Percentiles rank a stretch among this genome's conserved stretches.
These are phyloP conservation scores for Pythium vanterpoolii DNA, from an alignment of 352 stramenopile species.

Conservation along the genomic window DNA sequence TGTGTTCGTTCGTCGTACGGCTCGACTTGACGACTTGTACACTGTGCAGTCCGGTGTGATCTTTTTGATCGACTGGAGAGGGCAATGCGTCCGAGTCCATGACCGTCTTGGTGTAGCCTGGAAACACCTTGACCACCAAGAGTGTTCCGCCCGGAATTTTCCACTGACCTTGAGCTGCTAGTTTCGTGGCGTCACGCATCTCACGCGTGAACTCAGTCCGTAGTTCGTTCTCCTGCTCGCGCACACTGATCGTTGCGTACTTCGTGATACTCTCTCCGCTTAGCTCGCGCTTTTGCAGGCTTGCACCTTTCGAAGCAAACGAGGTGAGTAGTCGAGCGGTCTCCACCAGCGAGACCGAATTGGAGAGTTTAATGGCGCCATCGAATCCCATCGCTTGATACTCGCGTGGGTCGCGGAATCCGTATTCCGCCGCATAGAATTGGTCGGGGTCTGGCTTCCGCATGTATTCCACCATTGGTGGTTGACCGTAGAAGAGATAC, in stretches of 20 bases:
- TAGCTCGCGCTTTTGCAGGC: constrained; percentile 22
- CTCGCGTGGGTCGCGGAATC: constrained; percentile 53
- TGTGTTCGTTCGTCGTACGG: constrained; percentile 7
- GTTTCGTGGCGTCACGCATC: constrained; percentile 40
- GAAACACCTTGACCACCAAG: constrained; percentile 84
- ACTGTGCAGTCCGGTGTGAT: constrained; percentile 50
- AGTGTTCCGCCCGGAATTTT: constrained; percentile 44
- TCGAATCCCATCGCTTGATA: constrained; percentile 51
- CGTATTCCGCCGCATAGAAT: constrained; percentile 60
- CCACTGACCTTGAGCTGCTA: constrained; percentile 40
- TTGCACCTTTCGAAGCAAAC: constrained; percentile 23
- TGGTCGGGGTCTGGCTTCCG: constrained; percentile 45
- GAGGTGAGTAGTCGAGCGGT: constrained; percentile 26
- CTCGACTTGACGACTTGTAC: constrained; percentile 37
- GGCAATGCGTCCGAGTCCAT: constrained; percentile 20
- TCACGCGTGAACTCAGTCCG: constrained; percentile 25
- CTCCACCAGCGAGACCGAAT: constrained; percentile 68
- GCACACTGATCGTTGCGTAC: constrained; percentile 21
- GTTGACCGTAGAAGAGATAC: constrained; percentile 81
- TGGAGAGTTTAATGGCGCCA: constrained; percentile 66
- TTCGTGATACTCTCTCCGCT: constrained; percentile 13
- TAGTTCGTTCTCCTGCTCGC: constrained; percentile 20
- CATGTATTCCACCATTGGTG: constrained; percentile 38
- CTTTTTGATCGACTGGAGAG: constrained; percentile 20
- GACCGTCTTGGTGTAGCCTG: constrained; percentile 56